Conservation (phyloP, 1,284 basidiomycete species). For the Ustilago vetiveriae region DNA sequence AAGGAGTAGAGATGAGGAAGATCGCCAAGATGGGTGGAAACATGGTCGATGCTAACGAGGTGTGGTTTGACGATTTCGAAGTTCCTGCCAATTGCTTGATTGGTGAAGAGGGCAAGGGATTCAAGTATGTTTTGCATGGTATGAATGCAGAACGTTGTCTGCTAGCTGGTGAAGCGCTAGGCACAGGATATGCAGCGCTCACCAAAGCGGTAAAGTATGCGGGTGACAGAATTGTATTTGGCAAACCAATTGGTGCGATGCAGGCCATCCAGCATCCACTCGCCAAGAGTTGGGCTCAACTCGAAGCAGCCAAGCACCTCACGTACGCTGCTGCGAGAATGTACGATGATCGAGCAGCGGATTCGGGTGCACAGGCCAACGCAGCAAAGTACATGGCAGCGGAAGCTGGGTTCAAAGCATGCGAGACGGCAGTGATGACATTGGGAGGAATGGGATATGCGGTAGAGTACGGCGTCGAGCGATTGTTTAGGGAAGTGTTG, state of each 20-base stretch:
- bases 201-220: conserved; percentile 56
- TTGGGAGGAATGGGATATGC: conserved; percentile 66
- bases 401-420: conserved; percentile 62
- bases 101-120: conserved; percentile 68
- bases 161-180: conserved; percentile 69
- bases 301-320: conserved; percentile 64
- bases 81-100: conserved; percentile 62
- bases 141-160: conserved; percentile 69
- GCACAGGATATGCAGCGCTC: conserved; percentile 57
- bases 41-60: conserved; percentile 67
- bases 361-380: conserved; percentile 64
- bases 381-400: conserved; percentile 66
- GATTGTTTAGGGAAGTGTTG: conserved; percentile 59
- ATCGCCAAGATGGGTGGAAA: conserved; percentile 69
- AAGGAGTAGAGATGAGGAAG: conserved; percentile 60
- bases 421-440: conserved; percentile 54
- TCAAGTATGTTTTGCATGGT: conserved; percentile 62
- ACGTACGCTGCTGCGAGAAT: conserved; percentile 61
- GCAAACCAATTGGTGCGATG: conserved; percentile 62
- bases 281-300: conserved; percentile 60
- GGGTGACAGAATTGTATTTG: conserved; percentile 60
- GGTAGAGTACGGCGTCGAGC: conserved; percentile 53
- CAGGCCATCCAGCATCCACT: conserved; percentile 66
- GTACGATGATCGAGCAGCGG: conserved; percentile 48
- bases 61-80: conserved; percentile 66